A percentile compares a stretch with the other conserved stretches of the same genome.
Conservation (phyloP, 2,329 filamentous ascomycete species). For the Cercospora sojina region DNA sequence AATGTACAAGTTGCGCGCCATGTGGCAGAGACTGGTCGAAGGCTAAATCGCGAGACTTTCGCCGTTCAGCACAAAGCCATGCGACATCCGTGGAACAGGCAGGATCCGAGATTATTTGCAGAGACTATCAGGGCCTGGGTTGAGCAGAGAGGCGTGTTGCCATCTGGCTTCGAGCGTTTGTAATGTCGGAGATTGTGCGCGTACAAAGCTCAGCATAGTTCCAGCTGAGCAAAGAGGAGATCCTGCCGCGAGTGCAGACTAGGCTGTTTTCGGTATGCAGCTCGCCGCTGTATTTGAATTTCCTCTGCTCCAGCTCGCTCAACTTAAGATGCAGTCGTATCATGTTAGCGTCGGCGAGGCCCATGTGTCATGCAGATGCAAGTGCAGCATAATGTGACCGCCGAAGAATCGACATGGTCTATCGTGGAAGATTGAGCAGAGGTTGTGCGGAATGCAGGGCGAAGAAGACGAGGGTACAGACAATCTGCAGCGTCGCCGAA, state of each 20-base stretch:
- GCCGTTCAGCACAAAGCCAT: conserved; percentile 27
- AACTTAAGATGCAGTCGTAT: neutral
- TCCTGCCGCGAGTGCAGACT: neutral
- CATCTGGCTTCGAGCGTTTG: neutral
- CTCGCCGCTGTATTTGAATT: neutral
- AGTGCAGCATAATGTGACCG: neutral
- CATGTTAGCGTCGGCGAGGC: neutral
- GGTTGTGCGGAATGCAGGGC: neutral
- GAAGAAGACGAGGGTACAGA: neutral
- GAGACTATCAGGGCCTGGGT: conserved; percentile 25
- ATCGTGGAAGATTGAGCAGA: neutral
- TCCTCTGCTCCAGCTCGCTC: neutral
- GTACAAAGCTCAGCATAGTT: neutral
- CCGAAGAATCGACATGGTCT: neutral
- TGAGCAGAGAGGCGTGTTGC: conserved; percentile 2
- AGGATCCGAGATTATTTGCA: conserved; percentile 32
- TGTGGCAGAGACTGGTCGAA: conserved; percentile 24
- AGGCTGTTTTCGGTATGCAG: neutral
- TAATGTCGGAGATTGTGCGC: neutral
- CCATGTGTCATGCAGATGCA: neutral
- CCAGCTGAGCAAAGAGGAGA: neutral
- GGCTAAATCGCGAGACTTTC: conserved; percentile 22
- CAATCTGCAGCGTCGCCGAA: neutral
- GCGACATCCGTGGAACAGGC: conserved; percentile 33
- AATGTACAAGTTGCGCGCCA: conserved; percentile 23